Evolutionary conservation across 495 filamentous ascomycete species (phyloP).

Genomic region (Trypethelium eluteriae): DNA sequence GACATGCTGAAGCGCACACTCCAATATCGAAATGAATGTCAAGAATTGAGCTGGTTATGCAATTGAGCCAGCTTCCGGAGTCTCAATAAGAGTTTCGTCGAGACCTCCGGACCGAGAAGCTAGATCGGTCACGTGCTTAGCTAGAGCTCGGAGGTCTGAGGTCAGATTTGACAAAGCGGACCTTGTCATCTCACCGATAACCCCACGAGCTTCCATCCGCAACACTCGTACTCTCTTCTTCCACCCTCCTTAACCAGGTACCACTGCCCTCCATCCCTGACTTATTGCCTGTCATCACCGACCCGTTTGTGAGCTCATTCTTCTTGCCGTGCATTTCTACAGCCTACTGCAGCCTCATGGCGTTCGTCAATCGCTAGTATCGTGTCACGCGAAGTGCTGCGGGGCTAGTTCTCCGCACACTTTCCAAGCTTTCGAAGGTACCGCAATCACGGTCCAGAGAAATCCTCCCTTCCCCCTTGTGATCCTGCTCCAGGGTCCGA

Average conservation of each 20-base stretch:
- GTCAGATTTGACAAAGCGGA: conserved; percentile 2
- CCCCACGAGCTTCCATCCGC: conserved; percentile 4
- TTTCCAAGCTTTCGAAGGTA: conserved; percentile 9
- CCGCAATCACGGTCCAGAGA: background rate
- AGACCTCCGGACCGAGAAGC: background rate
- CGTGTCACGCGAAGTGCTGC: conserved; percentile 32
- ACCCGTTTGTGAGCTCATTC: background rate
- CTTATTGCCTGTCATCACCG: no score
- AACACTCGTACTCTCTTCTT: background rate
- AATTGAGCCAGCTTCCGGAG: background rate
- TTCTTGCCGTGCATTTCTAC: background rate
- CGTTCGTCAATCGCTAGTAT: conserved; percentile 34
- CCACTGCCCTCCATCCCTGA: background rate
- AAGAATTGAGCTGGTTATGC: background rate
- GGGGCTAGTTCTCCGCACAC: conserved; percentile 30
- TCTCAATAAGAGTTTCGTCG: background rate
- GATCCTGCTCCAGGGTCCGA: background rate
- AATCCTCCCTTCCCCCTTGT: background rate
- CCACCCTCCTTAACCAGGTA: background rate
- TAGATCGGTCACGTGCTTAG: background rate
- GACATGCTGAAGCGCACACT: conserved; percentile 51
- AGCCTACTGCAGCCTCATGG: conserved; percentile 21
- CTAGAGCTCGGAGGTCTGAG: background rate
- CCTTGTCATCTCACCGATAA: conserved; percentile 4
- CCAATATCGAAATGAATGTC: background rate